phyloP scores from a whole-genome alignment of 1,284 basidiomycete species.

The Trichosporon ovoides region DNA sequence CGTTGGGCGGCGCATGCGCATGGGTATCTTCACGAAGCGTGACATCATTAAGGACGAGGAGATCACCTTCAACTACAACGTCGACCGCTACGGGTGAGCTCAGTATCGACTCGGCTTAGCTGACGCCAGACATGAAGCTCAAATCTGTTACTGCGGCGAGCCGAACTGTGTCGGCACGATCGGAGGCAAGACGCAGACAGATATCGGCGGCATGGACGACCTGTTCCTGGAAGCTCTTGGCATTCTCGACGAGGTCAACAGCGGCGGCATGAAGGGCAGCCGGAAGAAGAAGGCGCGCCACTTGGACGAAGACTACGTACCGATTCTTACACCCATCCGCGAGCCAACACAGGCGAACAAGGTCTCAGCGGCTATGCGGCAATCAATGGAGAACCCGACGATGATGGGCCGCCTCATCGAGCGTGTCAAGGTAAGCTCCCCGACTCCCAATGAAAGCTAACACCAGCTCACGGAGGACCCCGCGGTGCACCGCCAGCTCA shows the following conservation, averaged over 20 bases:
- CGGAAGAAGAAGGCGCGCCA: constrained; percentile 89
- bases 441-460: constrained; percentile 6
- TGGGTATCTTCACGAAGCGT: constrained; percentile 96
- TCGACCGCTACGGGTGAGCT: constrained; percentile 88
- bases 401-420: constrained; percentile 78
- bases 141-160: constrained; percentile 93
- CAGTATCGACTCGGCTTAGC: not conserved
- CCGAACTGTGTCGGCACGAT: constrained; percentile 92
- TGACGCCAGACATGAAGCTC: constrained; percentile 75
- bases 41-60: constrained; percentile 79
- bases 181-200: constrained; percentile 98
- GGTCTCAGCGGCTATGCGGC: constrained; percentile 83
- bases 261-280: constrained; percentile 69
- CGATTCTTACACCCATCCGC: constrained; percentile 62
- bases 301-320: constrained; percentile 81
- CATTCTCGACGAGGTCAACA: constrained; percentile 83
- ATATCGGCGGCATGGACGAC: constrained; percentile 87
- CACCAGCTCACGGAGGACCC: constrained; percentile 76
- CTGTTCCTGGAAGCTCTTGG: constrained; percentile 97
- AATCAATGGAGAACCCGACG: constrained; percentile 72
- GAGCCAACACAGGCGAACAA: constrained; percentile 76
- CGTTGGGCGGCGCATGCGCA: constrained; percentile 80
- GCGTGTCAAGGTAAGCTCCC: constrained; percentile 65
- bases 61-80: constrained; percentile 99
- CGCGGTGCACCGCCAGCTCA: constrained; percentile 71